Conservation (phyloP, 2,329 filamentous ascomycete species). For the Penicillium sp. region DNA sequence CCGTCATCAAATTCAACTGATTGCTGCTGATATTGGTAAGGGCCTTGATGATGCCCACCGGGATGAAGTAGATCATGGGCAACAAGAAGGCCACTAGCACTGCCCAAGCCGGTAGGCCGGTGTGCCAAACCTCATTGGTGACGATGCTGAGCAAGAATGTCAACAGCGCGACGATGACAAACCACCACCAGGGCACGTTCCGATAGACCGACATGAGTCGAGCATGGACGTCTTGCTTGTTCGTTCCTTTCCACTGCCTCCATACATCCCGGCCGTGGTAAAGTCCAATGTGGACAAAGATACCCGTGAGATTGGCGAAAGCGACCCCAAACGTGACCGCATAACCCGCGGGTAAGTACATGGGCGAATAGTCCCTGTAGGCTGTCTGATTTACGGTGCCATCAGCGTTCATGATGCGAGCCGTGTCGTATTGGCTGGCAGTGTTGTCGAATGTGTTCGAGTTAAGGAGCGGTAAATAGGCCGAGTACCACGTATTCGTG, state of each 20-base stretch:
- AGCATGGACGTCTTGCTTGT: conserved; percentile 41
- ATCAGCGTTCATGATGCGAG: conserved; percentile 54
- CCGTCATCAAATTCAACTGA: conserved; percentile 45
- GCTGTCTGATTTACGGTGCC: conserved; percentile 56
- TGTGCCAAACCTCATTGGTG: conserved; percentile 43
- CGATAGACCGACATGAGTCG: conserved; percentile 43
- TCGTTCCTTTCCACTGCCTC: conserved; percentile 32
- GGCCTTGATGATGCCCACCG: conserved; percentile 47
- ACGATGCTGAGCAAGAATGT: conserved; percentile 38
- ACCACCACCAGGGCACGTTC: conserved; percentile 47
- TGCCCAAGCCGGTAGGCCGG: conserved; percentile 45
- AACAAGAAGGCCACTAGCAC: conserved; percentile 45
- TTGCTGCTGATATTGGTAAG: conserved; percentile 50
- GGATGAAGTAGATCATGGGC: conserved; percentile 46
- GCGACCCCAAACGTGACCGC: conserved; percentile 55
- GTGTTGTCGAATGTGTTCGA: conserved; percentile 62
- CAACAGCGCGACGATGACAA: conserved; percentile 35
- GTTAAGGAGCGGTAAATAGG: conserved; percentile 60
- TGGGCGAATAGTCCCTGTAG: conserved; percentile 61
- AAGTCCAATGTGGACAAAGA: conserved; percentile 38
- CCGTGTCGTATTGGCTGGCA: conserved; percentile 56
- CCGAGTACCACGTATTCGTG: conserved; percentile 54
- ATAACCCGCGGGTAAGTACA: conserved; percentile 61
- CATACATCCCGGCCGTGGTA: conserved; percentile 39
- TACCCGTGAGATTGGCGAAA: conserved; percentile 63